Percentiles rank a stretch among this genome's conserved stretches.
Evolutionary conservation across 306 rosid species (phyloP).

Genomic region (Argentina anserina): DNA sequence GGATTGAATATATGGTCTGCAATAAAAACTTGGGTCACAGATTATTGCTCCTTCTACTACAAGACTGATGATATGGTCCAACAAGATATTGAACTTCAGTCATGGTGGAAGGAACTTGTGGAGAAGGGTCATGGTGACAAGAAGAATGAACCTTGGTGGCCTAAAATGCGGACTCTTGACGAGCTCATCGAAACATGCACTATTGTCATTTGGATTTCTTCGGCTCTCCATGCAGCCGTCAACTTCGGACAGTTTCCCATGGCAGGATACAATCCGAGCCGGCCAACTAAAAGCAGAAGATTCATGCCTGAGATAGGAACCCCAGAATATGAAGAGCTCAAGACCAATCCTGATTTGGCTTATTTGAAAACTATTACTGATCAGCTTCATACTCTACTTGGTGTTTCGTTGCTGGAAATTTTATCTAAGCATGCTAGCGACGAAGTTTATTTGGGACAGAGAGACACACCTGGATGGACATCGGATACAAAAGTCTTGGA

Average conservation of each 20-base stretch:
- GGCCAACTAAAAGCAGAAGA: slow-evolving; percentile 47
- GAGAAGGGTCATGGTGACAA: slow-evolving; percentile 55
- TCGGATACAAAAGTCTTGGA: slow-evolving; percentile 39
- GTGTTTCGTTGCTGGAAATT: slow-evolving; percentile 48
- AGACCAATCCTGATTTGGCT: slow-evolving; percentile 31
- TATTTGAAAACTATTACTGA: slow-evolving; percentile 52
- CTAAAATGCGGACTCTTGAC: slow-evolving; percentile 30
- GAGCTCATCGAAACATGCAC: slow-evolving; percentile 43
- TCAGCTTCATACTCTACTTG: slow-evolving; percentile 31
- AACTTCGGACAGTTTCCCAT: slow-evolving; percentile 58
- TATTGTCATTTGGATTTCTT: slow-evolving; percentile 53
- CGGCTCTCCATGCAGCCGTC: slow-evolving; percentile 66
- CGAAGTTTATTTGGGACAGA: slow-evolving; percentile 48
- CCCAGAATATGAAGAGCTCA: slow-evolving; percentile 40
- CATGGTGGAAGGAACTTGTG: slow-evolving; percentile 51
- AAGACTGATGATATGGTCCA: slow-evolving; percentile 31
- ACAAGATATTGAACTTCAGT: slow-evolving; percentile 51
- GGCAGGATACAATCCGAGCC: slow-evolving; percentile 54
- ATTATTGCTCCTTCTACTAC: slow-evolving; percentile 48
- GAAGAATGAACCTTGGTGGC: slow-evolving; percentile 52
- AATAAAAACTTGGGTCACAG: slow-evolving; percentile 50
- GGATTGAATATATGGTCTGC: slow-evolving; percentile 56
- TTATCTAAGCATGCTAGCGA: slow-evolving; percentile 54
- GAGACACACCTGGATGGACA: slow-evolving; percentile 55
- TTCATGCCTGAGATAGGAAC: slow-evolving; percentile 55